Conservation (phyloP, 2,329 filamentous ascomycete species). For the Monosporascus cannonballus region DNA sequence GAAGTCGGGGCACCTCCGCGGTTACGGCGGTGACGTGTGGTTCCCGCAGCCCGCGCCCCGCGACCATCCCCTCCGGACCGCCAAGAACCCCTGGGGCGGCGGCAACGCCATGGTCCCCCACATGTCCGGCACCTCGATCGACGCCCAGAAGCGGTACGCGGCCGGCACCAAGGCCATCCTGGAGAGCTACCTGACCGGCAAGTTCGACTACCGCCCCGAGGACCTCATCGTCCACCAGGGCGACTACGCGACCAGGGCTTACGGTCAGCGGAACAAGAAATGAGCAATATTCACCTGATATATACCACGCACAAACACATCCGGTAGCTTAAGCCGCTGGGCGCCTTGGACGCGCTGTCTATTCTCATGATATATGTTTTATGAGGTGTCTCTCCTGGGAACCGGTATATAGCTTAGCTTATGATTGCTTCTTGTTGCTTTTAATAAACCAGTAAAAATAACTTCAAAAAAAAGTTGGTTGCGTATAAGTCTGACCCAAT, state of each 20-base stretch:
- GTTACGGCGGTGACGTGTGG: conserved; percentile 89
- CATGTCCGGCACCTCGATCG: conserved; percentile 98
- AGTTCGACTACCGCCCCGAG: conserved; percentile 79
- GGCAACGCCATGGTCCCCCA: conserved; percentile 98
- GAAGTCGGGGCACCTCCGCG: conserved; percentile 83
- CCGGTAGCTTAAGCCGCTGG: no score
- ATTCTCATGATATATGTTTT: no score
- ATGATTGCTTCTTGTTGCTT: no score
- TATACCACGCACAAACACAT: not conserved
- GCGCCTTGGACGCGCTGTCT: no score
- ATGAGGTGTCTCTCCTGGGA: no score
- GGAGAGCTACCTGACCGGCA: conserved; percentile 82
- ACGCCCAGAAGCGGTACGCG: conserved; percentile 91
- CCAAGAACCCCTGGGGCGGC: conserved; percentile 90
- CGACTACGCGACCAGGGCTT: conserved; percentile 92
- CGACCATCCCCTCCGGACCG: conserved; percentile 88
- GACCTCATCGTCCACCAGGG: conserved; percentile 87
- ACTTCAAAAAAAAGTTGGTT: no score
- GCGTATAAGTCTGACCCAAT: no score
- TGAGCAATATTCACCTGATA: not conserved
- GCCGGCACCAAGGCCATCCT: conserved; percentile 85
- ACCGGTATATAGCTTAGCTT: no score
- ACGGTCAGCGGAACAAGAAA: conserved; percentile 65
- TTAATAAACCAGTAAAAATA: no score
- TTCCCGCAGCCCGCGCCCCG: conserved; percentile 94